Conservation (phyloP, 2,329 filamentous ascomycete genomes). For the Ceratocystis albifundus region DNA sequence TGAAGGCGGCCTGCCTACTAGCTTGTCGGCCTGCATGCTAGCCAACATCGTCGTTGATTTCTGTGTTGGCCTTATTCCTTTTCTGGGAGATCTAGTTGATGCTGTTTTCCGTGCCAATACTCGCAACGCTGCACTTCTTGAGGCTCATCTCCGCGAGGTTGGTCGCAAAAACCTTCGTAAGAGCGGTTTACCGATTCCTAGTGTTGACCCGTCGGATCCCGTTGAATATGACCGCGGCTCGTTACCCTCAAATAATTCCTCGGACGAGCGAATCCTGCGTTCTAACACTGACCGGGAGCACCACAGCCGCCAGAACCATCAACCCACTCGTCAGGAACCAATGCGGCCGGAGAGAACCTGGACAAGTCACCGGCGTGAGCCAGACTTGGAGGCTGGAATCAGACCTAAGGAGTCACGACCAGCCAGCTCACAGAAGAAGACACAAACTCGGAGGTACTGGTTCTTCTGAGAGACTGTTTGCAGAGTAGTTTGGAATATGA, state of each 20-base stretch:
- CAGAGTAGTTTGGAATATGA: background rate
- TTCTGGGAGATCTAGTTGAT: slow-evolving; percentile 65
- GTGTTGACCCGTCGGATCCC: slow-evolving; percentile 42
- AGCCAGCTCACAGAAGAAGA: background rate
- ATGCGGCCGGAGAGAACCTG: slow-evolving; percentile 11
- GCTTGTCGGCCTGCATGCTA: slow-evolving; percentile 59
- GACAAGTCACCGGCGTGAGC: slow-evolving; percentile 8
- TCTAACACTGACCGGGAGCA: background rate
- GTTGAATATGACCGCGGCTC: slow-evolving; percentile 38
- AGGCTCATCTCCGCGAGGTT: slow-evolving; percentile 55
- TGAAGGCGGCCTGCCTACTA: slow-evolving; percentile 59
- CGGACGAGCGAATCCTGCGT: background rate
- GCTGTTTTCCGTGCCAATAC: slow-evolving; percentile 65
- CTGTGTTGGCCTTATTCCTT: slow-evolving; percentile 58
- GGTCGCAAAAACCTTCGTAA: slow-evolving; percentile 46
- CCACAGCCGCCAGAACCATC: background rate
- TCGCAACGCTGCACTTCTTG: slow-evolving; percentile 59
- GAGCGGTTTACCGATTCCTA: slow-evolving; percentile 37
- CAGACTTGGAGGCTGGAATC: slow-evolving; percentile 6
- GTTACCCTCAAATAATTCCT: background rate
- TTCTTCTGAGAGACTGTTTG: slow-evolving; percentile 4
- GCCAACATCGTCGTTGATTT: slow-evolving; percentile 70
- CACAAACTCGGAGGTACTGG: slow-evolving; percentile 2
- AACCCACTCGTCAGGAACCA: slow-evolving; percentile 2
- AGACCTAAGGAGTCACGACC: background rate